Evolutionary conservation across 2,329 filamentous ascomycete species (phyloP).

Genomic region (Fonsecaea nubica): DNA sequence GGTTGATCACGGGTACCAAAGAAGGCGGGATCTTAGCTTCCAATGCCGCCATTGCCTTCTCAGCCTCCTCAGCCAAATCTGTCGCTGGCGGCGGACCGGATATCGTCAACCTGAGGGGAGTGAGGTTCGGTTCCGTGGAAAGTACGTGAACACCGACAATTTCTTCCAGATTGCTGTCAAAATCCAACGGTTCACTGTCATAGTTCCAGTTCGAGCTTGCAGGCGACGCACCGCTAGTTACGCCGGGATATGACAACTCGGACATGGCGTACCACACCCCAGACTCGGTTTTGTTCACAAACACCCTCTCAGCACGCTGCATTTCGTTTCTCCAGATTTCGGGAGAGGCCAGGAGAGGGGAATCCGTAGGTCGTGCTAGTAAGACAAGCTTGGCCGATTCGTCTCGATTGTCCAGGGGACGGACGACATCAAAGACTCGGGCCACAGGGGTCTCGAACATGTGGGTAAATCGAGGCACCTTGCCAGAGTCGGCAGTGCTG

Average conservation of each 20-base stretch:
- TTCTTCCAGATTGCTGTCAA: slow-evolving; percentile 35
- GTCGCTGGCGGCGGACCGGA: slow-evolving; percentile 29
- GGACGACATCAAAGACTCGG: slow-evolving; percentile 85
- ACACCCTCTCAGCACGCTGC: slow-evolving; percentile 70
- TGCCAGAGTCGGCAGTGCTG: slow-evolving; percentile 59
- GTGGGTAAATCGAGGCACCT: slow-evolving; percentile 63
- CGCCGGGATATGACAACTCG: slow-evolving; percentile 81
- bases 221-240: slow-evolving; percentile 70
- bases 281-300: slow-evolving; percentile 83
- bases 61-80: slow-evolving; percentile 33
- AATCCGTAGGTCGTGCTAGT: slow-evolving; percentile 81
- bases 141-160: slow-evolving; percentile 76
- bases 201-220: slow-evolving; percentile 47
- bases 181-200: slow-evolving; percentile 33
- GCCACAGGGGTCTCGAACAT: slow-evolving; percentile 79
- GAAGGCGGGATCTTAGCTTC: slow-evolving; percentile 29
- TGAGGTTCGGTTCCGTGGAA: slow-evolving; percentile 58
- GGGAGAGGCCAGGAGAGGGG: slow-evolving; percentile 46
- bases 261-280: slow-evolving; percentile 96
- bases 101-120: slow-evolving; percentile 51
- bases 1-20: slow-evolving; percentile 29
- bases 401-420: slow-evolving; percentile 72
- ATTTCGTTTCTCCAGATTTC: slow-evolving; percentile 43
- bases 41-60: slow-evolving; percentile 32
- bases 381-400: slow-evolving; percentile 73